Evolutionary conservation across 257 asterid genomes (phyloP).

Genomic region (Jacaranda mimosifolia): DNA sequence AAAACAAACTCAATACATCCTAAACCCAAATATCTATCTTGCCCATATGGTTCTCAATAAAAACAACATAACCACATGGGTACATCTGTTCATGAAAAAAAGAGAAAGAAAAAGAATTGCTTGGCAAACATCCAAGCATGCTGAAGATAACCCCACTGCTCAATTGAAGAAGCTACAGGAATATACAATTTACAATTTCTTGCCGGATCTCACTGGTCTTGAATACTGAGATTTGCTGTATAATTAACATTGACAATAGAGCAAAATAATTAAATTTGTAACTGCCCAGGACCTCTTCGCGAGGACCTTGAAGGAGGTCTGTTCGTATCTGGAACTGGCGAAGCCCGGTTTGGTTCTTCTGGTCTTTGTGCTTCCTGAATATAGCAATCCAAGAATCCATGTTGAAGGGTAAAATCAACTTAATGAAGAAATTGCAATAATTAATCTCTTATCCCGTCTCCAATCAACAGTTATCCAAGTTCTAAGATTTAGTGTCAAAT

Average conservation of each 20-base stretch:
- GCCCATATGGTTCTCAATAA: conserved; percentile 70
- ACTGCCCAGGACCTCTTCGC: conserved; percentile 70
- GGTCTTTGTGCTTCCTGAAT: conserved; percentile 74
- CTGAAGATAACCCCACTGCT: conserved; percentile 49
- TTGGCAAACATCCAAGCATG: conserved; percentile 52
- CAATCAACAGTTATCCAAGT: neutral
- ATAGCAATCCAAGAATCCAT: conserved; percentile 16
- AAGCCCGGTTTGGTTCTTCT: conserved; percentile 65
- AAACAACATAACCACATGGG: conserved; percentile 72
- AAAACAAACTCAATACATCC: conserved; percentile 46
- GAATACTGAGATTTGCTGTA: conserved; percentile 42
- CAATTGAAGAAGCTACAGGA: conserved; percentile 63
- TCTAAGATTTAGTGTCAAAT: neutral
- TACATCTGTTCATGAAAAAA: conserved; percentile 33
- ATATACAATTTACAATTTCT: conserved; percentile 80
- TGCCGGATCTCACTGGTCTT: conserved; percentile 35
- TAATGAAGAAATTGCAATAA: neutral
- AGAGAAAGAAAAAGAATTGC: conserved; percentile 51
- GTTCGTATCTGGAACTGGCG: conserved; percentile 51
- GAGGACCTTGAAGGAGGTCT: conserved; percentile 75
- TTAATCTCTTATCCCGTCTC: neutral
- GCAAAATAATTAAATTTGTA: conserved; percentile 53
- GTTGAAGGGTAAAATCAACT: conserved; percentile 16
- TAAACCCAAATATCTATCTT: conserved; percentile 38
- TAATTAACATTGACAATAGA: conserved; percentile 40